phyloP scores from a whole-genome alignment of 2,329 filamentous ascomycete genomes.

The Ceratocystis papillata region DNA sequence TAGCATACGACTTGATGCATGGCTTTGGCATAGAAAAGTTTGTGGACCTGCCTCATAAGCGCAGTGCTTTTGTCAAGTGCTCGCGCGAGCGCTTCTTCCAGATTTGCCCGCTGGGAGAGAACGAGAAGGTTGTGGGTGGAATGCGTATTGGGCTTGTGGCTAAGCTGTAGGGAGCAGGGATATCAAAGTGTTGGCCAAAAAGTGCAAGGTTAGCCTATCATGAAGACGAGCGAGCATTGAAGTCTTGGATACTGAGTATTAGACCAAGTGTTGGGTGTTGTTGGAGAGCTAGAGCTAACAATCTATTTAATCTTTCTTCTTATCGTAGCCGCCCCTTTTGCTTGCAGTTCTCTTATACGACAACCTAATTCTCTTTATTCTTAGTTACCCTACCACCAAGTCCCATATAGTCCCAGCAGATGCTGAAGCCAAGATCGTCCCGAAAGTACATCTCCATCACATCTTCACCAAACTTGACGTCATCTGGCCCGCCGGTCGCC shows the following conservation, averaged over 20 bases:
- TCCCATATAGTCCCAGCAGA: constrained; percentile 46
- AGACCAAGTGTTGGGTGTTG: too few species aligned
- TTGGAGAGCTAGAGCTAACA: too few species aligned
- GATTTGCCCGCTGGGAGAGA: constrained; percentile 48
- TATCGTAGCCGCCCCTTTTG: neutral
- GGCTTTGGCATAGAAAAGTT: constrained; percentile 63
- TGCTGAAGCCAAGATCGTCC: constrained; percentile 54
- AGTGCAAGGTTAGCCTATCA: neutral
- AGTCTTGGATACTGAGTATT: too few species aligned
- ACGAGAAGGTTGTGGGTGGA: constrained; percentile 45
- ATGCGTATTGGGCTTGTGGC: constrained; percentile 44
- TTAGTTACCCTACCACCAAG: constrained; percentile 31
- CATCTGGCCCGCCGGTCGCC: constrained; percentile 47
- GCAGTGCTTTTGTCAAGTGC: constrained; percentile 55
- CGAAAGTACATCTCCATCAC: constrained; percentile 54
- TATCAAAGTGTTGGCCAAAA: neutral
- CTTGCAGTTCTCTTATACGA: neutral
- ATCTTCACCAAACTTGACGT: constrained; percentile 50
- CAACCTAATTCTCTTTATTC: neutral
- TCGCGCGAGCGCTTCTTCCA: constrained; percentile 60
- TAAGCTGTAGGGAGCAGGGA: constrained; percentile 36
- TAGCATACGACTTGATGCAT: constrained; percentile 64
- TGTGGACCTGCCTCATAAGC: constrained; percentile 61
- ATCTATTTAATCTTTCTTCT: too few species aligned
- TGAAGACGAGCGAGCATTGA: neutral